Evolutionary conservation across 164 flowering plant species (phyloP).

Genomic region (Vitis rupestris): DNA sequence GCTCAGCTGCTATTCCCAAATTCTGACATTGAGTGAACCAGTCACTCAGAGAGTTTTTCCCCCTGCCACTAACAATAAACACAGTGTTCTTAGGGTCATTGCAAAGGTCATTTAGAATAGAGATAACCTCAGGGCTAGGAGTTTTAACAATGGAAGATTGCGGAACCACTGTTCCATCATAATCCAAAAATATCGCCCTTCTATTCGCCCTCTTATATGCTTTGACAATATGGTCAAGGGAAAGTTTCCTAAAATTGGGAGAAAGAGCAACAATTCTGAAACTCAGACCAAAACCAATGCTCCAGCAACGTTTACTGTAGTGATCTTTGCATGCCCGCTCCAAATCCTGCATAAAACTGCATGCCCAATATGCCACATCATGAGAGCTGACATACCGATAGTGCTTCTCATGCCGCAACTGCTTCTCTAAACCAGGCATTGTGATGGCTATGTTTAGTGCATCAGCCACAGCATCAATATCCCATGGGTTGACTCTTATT

Average conservation of each 20-base stretch:
- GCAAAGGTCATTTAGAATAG: conserved; percentile 33
- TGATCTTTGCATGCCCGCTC: conserved; percentile 49
- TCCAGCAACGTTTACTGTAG: conserved; percentile 43
- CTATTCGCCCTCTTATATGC: conserved; percentile 31
- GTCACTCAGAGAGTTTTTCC: conserved; percentile 22
- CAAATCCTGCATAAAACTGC: conserved; percentile 43
- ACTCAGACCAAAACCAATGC: conserved; percentile 49
- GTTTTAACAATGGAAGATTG: conserved; percentile 31
- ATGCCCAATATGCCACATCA: conserved; percentile 54
- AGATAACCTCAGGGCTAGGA: conserved; percentile 39
- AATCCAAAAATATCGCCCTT: conserved; percentile 51
- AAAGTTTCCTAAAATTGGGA: conserved; percentile 45
- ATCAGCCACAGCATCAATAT: conserved; percentile 42
- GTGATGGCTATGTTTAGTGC: conserved; percentile 38
- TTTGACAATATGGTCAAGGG: conserved; percentile 24
- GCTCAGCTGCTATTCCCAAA: conserved; percentile 58
- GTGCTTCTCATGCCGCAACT: conserved; percentile 52
- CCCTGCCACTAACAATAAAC: conserved; percentile 55
- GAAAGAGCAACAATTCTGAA: conserved; percentile 43
- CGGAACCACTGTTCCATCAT: conserved; percentile 52
- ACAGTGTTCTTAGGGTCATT: conserved; percentile 42
- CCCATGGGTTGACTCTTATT: conserved; percentile 57
- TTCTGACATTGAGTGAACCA: conserved; percentile 43
- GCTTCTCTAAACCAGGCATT: conserved; percentile 40
- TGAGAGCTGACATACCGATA: conserved; percentile 49